These are phyloP conservation scores for Blastobotrys niveus DNA, from an alignment of 1,139 yeast genomes.

Conservation along the genomic window DNA sequence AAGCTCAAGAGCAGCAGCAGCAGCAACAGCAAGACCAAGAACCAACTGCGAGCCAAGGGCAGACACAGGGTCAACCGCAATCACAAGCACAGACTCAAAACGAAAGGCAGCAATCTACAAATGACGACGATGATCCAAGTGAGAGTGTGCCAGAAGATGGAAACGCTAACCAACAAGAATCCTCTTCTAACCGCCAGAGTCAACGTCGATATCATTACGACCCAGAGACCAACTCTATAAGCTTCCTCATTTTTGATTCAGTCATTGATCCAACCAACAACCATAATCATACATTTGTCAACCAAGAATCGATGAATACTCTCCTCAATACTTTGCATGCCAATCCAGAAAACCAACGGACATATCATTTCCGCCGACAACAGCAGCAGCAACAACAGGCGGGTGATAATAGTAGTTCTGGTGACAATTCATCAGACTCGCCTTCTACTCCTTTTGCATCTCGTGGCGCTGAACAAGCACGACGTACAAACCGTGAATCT, in stretches of 20 bases:
- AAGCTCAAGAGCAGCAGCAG: not conserved
- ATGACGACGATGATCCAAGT: constrained; percentile 6
- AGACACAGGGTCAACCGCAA: not conserved
- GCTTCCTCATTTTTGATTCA: constrained; percentile 4
- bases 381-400: not conserved
- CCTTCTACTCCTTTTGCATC: too few species aligned
- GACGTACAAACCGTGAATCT: constrained; percentile 11
- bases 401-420: not conserved
- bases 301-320: not conserved
- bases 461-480: not conserved
- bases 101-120: not conserved
- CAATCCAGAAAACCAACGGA: not conserved
- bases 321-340: not conserved
- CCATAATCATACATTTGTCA: constrained; percentile 6
- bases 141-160: constrained; percentile 8
- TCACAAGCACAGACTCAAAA: not conserved
- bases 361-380: not conserved
- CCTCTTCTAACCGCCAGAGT: constrained; percentile 5
- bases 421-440: constrained; percentile 3
- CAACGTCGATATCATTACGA: constrained; percentile 2
- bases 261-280: not conserved
- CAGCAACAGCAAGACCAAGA: not conserved
- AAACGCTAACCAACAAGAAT: not conserved
- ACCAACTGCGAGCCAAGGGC: not conserved
- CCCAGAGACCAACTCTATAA: constrained; percentile 1